phyloP scores from a whole-genome alignment of 2,329 filamentous ascomycete genomes.

The Biscogniauxia sp. region DNA sequence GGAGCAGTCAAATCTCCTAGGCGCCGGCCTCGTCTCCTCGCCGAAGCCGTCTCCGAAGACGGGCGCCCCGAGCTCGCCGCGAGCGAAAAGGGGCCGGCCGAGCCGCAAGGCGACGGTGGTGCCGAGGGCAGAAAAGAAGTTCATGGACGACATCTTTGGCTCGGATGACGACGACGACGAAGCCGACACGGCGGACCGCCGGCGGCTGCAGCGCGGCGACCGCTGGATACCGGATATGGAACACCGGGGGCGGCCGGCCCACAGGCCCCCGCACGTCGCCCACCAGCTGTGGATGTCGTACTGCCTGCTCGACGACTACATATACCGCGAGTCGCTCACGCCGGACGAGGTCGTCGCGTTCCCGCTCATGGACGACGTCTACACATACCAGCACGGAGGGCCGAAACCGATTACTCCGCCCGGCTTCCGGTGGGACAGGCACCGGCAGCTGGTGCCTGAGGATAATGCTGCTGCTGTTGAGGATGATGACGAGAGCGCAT shows the following conservation, averaged over 20 bases:
- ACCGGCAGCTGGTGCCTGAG: not conserved
- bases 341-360: constrained; percentile 9
- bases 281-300: constrained; percentile 20
- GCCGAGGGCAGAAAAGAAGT: not conserved
- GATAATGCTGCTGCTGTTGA: not conserved
- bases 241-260: not conserved
- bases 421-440: constrained; percentile 16
- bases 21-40: too few relatives aligned
- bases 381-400: constrained; percentile 11
- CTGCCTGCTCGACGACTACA: constrained; percentile 17
- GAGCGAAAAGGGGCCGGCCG: not conserved
- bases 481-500: not conserved
- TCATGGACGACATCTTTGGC: not conserved
- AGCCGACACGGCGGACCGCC: too few relatives aligned
- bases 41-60: not conserved
- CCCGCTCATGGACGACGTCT: constrained; percentile 20
- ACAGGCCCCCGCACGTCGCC: constrained; percentile 12
- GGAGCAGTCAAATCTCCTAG: not conserved
- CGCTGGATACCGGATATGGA: not conserved
- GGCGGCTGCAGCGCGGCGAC: constrained; percentile 6
- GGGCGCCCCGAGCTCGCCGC: not conserved
- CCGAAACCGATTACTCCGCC: constrained; percentile 7
- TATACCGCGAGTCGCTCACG: constrained; percentile 16
- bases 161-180: not conserved
- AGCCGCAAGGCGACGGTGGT: not conserved